These are phyloP conservation scores for Recurvomyces mirabilis DNA, from an alignment of 495 filamentous ascomycete genomes.

Conservation along the genomic window DNA sequence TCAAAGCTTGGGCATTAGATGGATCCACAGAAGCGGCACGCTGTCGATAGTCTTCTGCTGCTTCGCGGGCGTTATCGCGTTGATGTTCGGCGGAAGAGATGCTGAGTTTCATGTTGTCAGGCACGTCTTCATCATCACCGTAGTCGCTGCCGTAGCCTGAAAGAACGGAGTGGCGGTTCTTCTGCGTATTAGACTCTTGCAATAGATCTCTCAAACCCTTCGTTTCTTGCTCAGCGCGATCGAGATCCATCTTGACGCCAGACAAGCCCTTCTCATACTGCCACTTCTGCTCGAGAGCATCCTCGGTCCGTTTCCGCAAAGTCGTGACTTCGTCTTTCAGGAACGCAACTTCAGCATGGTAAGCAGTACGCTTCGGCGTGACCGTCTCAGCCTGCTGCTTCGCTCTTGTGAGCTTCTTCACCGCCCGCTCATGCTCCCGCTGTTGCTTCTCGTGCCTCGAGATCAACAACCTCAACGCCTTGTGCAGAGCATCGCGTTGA, in stretches of 20 bases:
- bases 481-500: slow-evolving; percentile 85
- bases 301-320: slow-evolving; percentile 79
- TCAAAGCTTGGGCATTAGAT: slow-evolving; percentile 30
- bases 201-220: slow-evolving; percentile 65
- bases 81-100: slow-evolving; percentile 60
- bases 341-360: slow-evolving; percentile 66
- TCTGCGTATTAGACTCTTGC: slow-evolving; percentile 59
- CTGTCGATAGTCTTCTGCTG: slow-evolving; percentile 34
- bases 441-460: slow-evolving; percentile 74
- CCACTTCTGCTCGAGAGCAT: slow-evolving; percentile 93
- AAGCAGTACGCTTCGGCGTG: slow-evolving; percentile 63
- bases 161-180: slow-evolving; percentile 29
- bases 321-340: slow-evolving; percentile 76
- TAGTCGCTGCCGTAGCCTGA: neutral
- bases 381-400: slow-evolving; percentile 57
- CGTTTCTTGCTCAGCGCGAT: slow-evolving; percentile 90
- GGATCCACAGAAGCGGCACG: slow-evolving; percentile 2
- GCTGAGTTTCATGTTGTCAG: slow-evolving; percentile 8
- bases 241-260: slow-evolving; percentile 93
- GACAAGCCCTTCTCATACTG: slow-evolving; percentile 87
- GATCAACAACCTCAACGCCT: slow-evolving; percentile 74
- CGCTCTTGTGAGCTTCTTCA: slow-evolving; percentile 64
- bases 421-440: slow-evolving; percentile 65
- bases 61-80: slow-evolving; percentile 53
- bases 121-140: neutral